Base-by-base conservation (phyloP, 75 land plant genomes). In the Sequoia sempervirens region DNA sequence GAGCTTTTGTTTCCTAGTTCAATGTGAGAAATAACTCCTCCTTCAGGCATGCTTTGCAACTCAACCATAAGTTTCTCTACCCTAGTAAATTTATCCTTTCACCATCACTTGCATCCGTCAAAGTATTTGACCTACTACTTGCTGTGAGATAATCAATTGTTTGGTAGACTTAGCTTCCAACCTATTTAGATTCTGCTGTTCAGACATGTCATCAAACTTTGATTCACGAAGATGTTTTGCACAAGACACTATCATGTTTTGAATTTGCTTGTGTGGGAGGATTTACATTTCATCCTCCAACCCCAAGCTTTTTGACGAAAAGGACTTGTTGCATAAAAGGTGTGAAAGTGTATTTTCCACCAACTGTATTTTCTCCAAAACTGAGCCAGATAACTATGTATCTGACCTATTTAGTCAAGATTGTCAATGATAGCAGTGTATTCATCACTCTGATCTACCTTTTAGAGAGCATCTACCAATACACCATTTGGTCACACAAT, bases 51-150 rank as follows among this genome's bases (percentile, higher is more conserved):
- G 88, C 88, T 90, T 45, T 96, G 93, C 58, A 94, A 85, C 88
- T 98, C 99, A 64, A 91, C 91, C 72, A 98, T 90, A 32, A 96
- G 92, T 85, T 98, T 98, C 84, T 98, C 99, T 80, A 98, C 92
- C 99, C 78, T 26, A 40, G 78, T 2, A 40, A 18, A 38, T 37
- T 40, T 23, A 40, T 41, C 26, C 78, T 75, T 38, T 40, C 78
- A 18, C 38, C 78, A 75, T 75, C 78, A 38, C 78, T 37, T 17
- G 26, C 43, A 75, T 23, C 20, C 2, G 78, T 37, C 0, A 43
- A 75, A 75, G 15, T 75, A 75, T 38, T 75, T 8, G 38, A 23
- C 4, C 38, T 20, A 2, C 78, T 75, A 43, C 20, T 20, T 75
- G 78, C 20, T 37, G 43, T 75, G 41, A 75, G 78, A 75, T 75